Evolutionary conservation across 1,139 yeast species (phyloP), one percentile per base, ranked within the genome.

Genomic region (Wickerhamomyces sp.): DNA sequence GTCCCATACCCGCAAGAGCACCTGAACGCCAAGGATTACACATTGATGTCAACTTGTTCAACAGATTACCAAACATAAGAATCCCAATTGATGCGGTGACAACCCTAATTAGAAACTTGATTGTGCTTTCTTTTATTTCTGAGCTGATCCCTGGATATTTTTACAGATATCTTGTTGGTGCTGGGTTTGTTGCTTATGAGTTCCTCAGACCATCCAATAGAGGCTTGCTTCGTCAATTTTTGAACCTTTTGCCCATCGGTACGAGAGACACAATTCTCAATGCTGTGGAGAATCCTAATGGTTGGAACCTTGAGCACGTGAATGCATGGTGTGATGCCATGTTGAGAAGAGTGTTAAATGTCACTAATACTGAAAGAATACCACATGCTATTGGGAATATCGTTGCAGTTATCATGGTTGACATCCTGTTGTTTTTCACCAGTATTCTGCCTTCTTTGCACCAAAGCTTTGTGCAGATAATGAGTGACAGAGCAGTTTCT

Each of bases 361-460:
- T 28, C 15, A 21, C 21, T 5, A 16, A 16, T 6, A 7, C 16
- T 5, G 19, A 16, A 12, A 16, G 31, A 16, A 21, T 28, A 9
- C 25, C 31, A 16, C 9, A 28, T 16, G n/a, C 13, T 3, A 22
- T 28, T 6, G 31, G 31, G 6, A 15, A 16, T 16, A 10, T n/a
- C 11, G 13, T 21, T 6, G 21, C 14, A 4, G 16, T 24, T 1
- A 9, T 34, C 17, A 2, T 31, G 22, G 35, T 41, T 11, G 37
- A 35, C 14, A 2, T 37, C 5, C 8, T 35, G 1, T 16, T 41
- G 12, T 40, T 38, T 34, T 32, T 38, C 18, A 41, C 40, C 1
- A 41, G 44, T 19, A 15, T 37, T 18, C 28, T 30, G 2, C 45
- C 44, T 10, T 23, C 26, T 2, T 14, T 44, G n/a, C 44, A 41